phyloP scores from a whole-genome alignment of 345 rosid genomes.

The Aquilaria malaccensis region DNA sequence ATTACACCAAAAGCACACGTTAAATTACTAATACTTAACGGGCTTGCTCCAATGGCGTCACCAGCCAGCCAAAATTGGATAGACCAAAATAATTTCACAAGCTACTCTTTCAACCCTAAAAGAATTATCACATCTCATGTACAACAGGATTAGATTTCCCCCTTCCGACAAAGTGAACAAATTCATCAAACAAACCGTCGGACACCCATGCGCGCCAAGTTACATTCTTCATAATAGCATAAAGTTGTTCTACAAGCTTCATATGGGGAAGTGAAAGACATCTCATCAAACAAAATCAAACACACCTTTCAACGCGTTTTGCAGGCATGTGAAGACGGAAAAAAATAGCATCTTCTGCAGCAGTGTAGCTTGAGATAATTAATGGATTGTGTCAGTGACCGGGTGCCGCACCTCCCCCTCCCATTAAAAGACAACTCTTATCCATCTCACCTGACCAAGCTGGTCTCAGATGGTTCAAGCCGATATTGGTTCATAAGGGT shows the following conservation, averaged over 20 bases:
- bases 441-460: constrained; percentile 6
- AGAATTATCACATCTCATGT: constrained; percentile 48
- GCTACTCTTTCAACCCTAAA: constrained; percentile 38
- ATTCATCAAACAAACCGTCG: constrained; percentile 19
- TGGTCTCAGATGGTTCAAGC: constrained; percentile 34
- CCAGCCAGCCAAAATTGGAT: constrained; percentile 24
- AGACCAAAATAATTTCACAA: constrained; percentile 22
- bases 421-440: constrained; percentile 7
- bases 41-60: constrained; percentile 4
- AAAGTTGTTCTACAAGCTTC: constrained; percentile 25
- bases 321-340: constrained; percentile 16
- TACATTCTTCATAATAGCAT: constrained; percentile 25
- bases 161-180: constrained; percentile 24
- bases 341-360: constrained; percentile 9
- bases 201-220: constrained; percentile 24
- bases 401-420: constrained; percentile 17
- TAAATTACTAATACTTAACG: background rate
- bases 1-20: constrained; percentile 1
- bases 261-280: constrained; percentile 14
- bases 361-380: constrained; percentile 3
- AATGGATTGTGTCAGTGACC: constrained; percentile 15
- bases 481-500: constrained; percentile 91
- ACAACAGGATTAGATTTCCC: constrained; percentile 39
- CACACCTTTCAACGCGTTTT: constrained; percentile 21
- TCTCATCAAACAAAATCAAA: constrained; percentile 19